phyloP scores from a whole-genome alignment of 108 stramenopile genomes.

The Mediolabrus comicus region DNA sequence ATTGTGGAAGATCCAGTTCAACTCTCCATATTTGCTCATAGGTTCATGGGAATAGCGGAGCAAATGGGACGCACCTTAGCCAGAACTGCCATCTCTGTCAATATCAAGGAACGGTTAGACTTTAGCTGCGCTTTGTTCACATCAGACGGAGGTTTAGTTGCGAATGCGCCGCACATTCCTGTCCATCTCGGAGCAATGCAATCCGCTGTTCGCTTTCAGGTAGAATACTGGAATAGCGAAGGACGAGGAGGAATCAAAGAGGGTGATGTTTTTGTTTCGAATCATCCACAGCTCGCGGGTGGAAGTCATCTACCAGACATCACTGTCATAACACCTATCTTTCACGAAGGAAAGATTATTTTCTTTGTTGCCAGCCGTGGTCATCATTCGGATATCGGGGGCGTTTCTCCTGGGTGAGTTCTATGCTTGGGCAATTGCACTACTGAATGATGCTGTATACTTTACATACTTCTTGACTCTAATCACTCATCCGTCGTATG shows the following conservation, averaged over 20 bases:
- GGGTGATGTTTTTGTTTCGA: conserved; percentile 96
- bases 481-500: too few relatives aligned
- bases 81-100: conserved; percentile 94
- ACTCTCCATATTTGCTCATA: conserved; percentile 91
- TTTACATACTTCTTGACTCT: not conserved
- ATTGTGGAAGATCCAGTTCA: conserved; percentile 87
- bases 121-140: conserved; percentile 98
- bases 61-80: conserved; percentile 98
- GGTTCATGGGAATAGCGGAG: conserved; percentile 99
- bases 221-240: conserved; percentile 85
- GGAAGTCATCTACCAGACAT: conserved; percentile 88
- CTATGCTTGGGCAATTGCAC: not conserved
- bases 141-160: conserved; percentile 92
- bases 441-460: not conserved
- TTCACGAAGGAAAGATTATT: conserved; percentile 80
- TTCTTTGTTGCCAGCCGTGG: conserved; percentile 97
- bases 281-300: conserved; percentile 98
- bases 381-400: conserved; percentile 97
- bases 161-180: conserved; percentile 99
- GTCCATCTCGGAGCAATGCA: conserved; percentile 99
- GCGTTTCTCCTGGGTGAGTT: conserved; percentile 87
- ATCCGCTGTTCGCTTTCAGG: conserved; percentile 91
- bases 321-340: conserved; percentile 98
- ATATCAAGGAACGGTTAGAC: conserved; percentile 99
- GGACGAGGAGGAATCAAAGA: conserved; percentile 85